phyloP scores from a whole-genome alignment of 306 rosid species.

The Prunus kanzakura region DNA sequence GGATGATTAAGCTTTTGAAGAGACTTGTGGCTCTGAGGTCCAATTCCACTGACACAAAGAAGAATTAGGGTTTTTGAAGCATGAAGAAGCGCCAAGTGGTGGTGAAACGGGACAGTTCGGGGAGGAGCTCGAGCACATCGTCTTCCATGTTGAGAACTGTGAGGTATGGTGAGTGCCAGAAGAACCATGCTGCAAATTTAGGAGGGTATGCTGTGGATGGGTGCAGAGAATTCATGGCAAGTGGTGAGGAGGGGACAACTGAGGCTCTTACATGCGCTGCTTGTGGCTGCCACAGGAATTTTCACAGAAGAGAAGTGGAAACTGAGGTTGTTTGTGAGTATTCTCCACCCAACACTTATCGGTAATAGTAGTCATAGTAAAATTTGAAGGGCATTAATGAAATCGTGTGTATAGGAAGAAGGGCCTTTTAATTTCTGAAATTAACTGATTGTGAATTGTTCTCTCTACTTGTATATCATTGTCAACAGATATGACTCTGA shows the following conservation, averaged over 20 bases:
- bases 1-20: slow-evolving; percentile 11
- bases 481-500: background rate
- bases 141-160: slow-evolving; percentile 61
- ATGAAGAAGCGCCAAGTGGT: slow-evolving; percentile 89
- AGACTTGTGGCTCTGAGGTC: background rate
- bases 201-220: slow-evolving; percentile 97
- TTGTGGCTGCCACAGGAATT: slow-evolving; percentile 86
- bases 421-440: slow-evolving; percentile 9
- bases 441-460: slow-evolving; percentile 6
- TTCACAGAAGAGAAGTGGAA: slow-evolving; percentile 70
- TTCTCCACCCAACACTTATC: slow-evolving; percentile 56
- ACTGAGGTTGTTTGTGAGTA: slow-evolving; percentile 93
- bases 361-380: background rate
- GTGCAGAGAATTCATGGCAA: slow-evolving; percentile 82
- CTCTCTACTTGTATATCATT: background rate
- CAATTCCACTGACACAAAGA: background rate
- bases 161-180: slow-evolving; percentile 78
- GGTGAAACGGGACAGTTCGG: slow-evolving; percentile 45
- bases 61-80: background rate
- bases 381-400: background rate
- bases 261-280: slow-evolving; percentile 77
- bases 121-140: slow-evolving; percentile 26
- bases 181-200: slow-evolving; percentile 83
- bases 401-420: background rate
- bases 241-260: slow-evolving; percentile 48